A percentile compares a stretch with the other conserved stretches of the same genome.
Evolutionary conservation across 768 basidiomycete species (phyloP).

Genomic region (Suillus tomentosus): DNA sequence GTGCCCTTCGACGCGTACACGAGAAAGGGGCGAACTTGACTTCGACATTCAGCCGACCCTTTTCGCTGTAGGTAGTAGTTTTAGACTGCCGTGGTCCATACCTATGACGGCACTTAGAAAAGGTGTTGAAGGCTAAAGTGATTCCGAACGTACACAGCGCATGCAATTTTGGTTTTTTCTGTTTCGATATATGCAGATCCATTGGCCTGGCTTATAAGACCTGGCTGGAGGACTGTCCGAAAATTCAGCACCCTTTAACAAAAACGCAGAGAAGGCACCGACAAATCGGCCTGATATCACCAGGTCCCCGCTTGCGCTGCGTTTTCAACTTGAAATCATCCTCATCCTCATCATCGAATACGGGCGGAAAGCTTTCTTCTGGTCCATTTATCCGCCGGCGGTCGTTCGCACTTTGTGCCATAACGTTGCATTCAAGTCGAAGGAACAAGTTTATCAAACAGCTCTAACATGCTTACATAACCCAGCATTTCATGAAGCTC

Average conservation of each 20-base stretch:
- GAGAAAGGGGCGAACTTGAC: conserved; percentile 98
- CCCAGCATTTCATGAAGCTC: conserved; percentile 66
- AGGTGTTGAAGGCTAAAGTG: conserved; percentile 11
- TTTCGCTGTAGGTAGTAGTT: conserved; percentile 79
- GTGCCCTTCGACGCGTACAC: conserved; percentile 72
- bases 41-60: conserved; percentile 89
- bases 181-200: conserved; percentile 98
- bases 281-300: conserved; percentile 89
- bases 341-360: conserved; percentile 48
- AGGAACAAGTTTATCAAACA: background rate
- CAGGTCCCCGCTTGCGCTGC: conserved; percentile 49
- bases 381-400: conserved; percentile 90
- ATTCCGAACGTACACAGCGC: conserved; percentile 76
- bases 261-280: conserved; percentile 11
- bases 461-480: conserved; percentile 25
- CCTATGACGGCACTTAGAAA: conserved; percentile 35
- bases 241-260: conserved; percentile 15
- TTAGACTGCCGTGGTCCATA: conserved; percentile 88
- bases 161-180: conserved; percentile 89
- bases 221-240: conserved; percentile 78
- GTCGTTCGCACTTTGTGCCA: conserved; percentile 69
- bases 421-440: conserved; percentile 19
- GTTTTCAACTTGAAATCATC: conserved; percentile 16
- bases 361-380: conserved; percentile 73
- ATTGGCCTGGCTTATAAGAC: conserved; percentile 90